Evolutionary conservation across 164 flowering plant genomes (phyloP), one percentile per base, ranked within the genome.

Genomic region (Dillenia turbinata): DNA sequence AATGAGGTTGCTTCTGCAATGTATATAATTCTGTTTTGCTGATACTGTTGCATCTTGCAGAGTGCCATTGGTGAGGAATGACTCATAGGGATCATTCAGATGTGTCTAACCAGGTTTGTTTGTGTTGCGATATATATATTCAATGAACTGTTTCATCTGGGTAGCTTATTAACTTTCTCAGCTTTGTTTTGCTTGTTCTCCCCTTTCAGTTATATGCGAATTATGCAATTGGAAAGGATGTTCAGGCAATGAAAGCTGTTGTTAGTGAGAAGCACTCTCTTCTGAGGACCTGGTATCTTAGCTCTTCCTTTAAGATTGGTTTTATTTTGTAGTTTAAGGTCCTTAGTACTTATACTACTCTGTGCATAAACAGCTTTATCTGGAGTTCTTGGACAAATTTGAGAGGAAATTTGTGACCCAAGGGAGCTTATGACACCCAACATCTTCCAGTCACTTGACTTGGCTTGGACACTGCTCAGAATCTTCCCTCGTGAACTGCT

Each of bases 251-350:
- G 99, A 95, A 95, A 82, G 97, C 97, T 62, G 99, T 92, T 73
- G 99, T 95, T 62, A 97, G 99, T 82, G 99, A 79, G 99, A 92
- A 82, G 99, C 99, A 8, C 94, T 95, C 69, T 92, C 97, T 72
- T 95, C 99, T 12, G 97, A 95, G 74, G 99, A 93, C 68, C 72
- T 93, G 92, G 98, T 92, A 17, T 49, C 45, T 71, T 33, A 33
- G 40, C 5, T 33, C 40, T 33, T 4, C 40, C 40, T 5, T 19
- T 33, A 33, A 33, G 40, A 33, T 33, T 33, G 40, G 40, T 33
- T 33, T 33, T 33, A 33, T 33, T 33, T 33, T 33, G 40, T 33
- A 33, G 7, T 33, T 33, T 33, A 33, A 33, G 40, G 40, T 33
- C 40, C 4, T n/a, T 33, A 33, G 40, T 33, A 5, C 40, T 33